phyloP scores from a whole-genome alignment of 306 rosid species.

The Vigna nakashimae region DNA sequence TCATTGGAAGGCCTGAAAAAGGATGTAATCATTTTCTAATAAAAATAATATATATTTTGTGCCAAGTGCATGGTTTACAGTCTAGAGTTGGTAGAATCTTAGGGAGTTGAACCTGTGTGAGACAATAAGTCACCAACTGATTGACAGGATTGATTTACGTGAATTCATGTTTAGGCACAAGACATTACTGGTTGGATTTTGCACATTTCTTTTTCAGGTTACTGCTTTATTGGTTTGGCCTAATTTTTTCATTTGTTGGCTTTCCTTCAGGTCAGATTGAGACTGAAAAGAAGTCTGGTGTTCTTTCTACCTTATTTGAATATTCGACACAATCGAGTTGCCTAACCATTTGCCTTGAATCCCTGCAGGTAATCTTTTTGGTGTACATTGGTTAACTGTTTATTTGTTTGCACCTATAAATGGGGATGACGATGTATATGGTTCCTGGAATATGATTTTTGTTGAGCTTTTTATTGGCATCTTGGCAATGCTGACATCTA shows the following conservation, averaged over 20 bases:
- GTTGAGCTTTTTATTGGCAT: background rate
- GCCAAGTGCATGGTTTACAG: too few species aligned
- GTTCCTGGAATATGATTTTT: conserved; percentile 19
- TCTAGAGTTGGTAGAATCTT: too few species aligned
- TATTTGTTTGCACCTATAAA: background rate
- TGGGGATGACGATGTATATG: conserved; percentile 3
- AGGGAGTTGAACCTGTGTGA: too few species aligned
- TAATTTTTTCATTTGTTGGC: conserved; percentile 39
- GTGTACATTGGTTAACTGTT: conserved; percentile 15
- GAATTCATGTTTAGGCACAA: background rate
- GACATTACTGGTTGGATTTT: conserved; percentile 21
- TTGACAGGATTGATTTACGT: background rate
- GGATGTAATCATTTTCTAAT: too few species aligned
- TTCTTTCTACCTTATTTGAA: conserved; percentile 65
- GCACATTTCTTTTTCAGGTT: background rate
- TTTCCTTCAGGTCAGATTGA: conserved; percentile 51
- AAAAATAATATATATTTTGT: too few species aligned
- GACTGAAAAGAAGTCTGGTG: conserved; percentile 65
- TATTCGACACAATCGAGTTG: conserved; percentile 65
- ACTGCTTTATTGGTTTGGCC: conserved; percentile 22
- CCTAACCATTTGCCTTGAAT: conserved; percentile 80
- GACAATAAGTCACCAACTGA: background rate
- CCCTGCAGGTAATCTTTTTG: conserved; percentile 81
- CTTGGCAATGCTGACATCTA: too few species aligned
- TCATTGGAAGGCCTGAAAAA: too few species aligned